Evolutionary conservation across 2,329 filamentous ascomycete species (phyloP).

Genomic region (Aspergillus spinulosporus): DNA sequence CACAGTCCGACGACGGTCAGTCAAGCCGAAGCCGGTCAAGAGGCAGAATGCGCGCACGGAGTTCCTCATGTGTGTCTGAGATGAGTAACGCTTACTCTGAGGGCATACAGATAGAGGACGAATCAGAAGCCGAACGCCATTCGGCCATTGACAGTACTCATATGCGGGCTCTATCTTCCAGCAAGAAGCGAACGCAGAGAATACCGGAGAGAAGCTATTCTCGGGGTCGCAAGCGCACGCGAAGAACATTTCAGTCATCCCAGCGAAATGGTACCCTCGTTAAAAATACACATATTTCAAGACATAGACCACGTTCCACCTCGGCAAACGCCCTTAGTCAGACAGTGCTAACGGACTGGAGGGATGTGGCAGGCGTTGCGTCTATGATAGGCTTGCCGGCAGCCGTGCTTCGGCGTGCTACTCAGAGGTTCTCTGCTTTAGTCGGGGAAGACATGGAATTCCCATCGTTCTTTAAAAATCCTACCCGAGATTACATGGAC

Average conservation of each 20-base stretch:
- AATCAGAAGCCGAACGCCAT: not conserved
- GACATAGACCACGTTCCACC: conserved; percentile 5
- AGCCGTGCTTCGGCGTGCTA: conserved; percentile 65
- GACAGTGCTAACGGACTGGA: conserved; percentile 69
- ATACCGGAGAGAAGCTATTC: conserved; percentile 21
- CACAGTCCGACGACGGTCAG: not conserved
- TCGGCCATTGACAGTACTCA: not conserved
- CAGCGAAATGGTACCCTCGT: conserved; percentile 14
- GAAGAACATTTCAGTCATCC: conserved; percentile 16
- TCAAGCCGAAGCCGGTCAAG: conserved; percentile 23
- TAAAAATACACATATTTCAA: conserved; percentile 12
- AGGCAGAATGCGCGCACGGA: conserved; percentile 28
- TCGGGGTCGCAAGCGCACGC: conserved; percentile 28
- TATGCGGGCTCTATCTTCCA: conserved; percentile 8
- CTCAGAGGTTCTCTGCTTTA: conserved; percentile 70
- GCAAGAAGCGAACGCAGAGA: conserved; percentile 10
- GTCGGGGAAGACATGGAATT: conserved; percentile 73
- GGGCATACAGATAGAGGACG: not conserved
- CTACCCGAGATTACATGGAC: not conserved
- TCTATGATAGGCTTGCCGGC: conserved; percentile 69
- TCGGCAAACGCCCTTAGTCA: not conserved
- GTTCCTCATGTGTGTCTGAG: conserved; percentile 12
- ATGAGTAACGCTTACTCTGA: conserved; percentile 16
- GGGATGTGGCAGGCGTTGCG: conserved; percentile 77
- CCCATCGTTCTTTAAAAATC: conserved; percentile 30